These are phyloP conservation scores for Punctularia strigosozonata DNA, from an alignment of 768 basidiomycete species.

Conservation along the genomic window DNA sequence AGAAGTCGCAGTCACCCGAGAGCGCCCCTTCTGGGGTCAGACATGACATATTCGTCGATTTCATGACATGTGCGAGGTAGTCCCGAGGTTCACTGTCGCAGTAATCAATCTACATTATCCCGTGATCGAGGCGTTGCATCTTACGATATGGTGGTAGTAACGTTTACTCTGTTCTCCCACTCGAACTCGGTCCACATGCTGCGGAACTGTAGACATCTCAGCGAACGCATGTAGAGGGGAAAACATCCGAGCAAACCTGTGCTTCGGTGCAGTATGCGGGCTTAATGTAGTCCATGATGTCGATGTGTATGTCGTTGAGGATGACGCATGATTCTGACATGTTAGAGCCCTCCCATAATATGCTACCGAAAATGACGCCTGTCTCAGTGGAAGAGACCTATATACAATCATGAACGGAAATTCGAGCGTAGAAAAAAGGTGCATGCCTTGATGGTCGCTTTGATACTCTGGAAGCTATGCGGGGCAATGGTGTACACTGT, in stretches of 20 bases:
- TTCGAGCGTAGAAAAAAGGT: not conserved
- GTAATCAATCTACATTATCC: not conserved
- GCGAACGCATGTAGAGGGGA: not conserved
- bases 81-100: conserved; percentile 62
- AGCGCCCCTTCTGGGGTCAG: conserved; percentile 81
- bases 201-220: conserved; percentile 50
- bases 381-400: conserved; percentile 92
- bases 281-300: conserved; percentile 98
- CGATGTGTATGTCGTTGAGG: conserved; percentile 93
- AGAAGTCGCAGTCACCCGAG: conserved; percentile 93
- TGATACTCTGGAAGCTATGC: conserved; percentile 96
- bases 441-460: conserved; percentile 86
- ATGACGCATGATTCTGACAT: conserved; percentile 88
- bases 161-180: conserved; percentile 99
- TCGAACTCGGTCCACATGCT: conserved; percentile 99
- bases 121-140: conserved; percentile 18
- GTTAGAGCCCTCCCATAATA: conserved; percentile 88
- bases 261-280: conserved; percentile 93
- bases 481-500: conserved; percentile 88
- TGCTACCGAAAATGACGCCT: conserved; percentile 96
- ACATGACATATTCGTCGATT: conserved; percentile 95
- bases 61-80: conserved; percentile 92
- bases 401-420: not conserved
- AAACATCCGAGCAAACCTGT: conserved; percentile 43
- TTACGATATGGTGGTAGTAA: conserved; percentile 71